Percentiles rank a stretch among this genome's conserved stretches.
Conservation (phyloP, 768 basidiomycete species). For the Rhizopogon vesiculosus region DNA sequence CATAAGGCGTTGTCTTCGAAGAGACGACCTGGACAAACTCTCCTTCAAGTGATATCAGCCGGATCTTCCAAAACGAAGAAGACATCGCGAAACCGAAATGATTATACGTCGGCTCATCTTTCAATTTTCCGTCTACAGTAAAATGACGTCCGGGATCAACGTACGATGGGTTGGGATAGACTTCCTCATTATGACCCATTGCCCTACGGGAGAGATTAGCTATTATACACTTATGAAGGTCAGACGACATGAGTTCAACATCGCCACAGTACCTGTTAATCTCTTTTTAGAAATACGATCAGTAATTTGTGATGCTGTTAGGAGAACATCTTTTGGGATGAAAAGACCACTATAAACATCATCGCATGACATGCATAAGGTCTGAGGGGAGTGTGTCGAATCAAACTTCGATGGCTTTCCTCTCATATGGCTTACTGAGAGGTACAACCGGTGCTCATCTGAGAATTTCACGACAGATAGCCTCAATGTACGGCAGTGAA, state of each 20-base stretch:
- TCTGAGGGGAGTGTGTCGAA: not conserved
- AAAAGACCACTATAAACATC: not conserved
- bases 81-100: not conserved
- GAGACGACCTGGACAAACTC: not conserved
- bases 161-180: too few species aligned
- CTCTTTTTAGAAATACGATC: not conserved
- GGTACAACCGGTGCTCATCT: not conserved
- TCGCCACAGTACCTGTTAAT: not conserved
- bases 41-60: too few species aligned
- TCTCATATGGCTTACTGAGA: not conserved
- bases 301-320: not conserved
- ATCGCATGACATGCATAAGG: not conserved
- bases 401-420: not conserved
- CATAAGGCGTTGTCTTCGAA: not conserved
- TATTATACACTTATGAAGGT: not conserved
- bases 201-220: not conserved
- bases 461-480: not conserved
- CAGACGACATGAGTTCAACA: not conserved
- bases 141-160: not conserved
- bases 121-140: not conserved
- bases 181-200: not conserved
- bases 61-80: too few species aligned
- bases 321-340: not conserved
- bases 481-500: not conserved
- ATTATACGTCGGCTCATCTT: not conserved